phyloP scores from a whole-genome alignment of 768 basidiomycete genomes.

The Cystofilobasidium ferigula region DNA sequence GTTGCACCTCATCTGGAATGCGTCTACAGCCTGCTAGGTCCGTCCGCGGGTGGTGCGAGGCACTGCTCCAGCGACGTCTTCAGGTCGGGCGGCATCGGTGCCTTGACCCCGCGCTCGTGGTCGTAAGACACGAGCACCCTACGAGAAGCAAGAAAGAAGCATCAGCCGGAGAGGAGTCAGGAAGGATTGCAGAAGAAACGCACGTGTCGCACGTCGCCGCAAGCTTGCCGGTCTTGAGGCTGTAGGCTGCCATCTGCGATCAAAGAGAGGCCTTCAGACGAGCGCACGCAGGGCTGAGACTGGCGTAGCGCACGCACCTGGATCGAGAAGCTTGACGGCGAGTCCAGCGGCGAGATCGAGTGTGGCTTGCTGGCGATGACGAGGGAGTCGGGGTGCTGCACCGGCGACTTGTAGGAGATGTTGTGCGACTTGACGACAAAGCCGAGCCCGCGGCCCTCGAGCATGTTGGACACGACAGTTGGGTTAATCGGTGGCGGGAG shows the following conservation, averaged over 20 bases:
- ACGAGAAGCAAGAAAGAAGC: not conserved
- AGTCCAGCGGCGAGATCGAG: not conserved
- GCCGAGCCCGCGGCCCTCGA: conserved; percentile 11
- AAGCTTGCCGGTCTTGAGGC: conserved; percentile 16
- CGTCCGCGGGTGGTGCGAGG: not conserved
- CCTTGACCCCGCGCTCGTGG: conserved; percentile 8
- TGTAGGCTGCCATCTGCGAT: conserved; percentile 3
- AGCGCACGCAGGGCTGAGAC: too few species aligned
- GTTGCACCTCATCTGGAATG: not conserved
- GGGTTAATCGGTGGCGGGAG: conserved; percentile 14
- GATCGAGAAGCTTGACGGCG: conserved; percentile 19
- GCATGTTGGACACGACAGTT: not conserved
- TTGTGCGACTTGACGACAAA: conserved; percentile 21
- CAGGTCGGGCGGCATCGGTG: conserved; percentile 3
- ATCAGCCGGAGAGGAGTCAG: not conserved
- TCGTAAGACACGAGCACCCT: conserved; percentile 20
- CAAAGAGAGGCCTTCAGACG: too few species aligned
- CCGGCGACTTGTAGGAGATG: conserved; percentile 17
- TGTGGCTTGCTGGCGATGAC: not conserved
- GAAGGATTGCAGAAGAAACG: too few species aligned
- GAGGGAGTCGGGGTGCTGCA: conserved; percentile 20
- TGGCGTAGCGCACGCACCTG: not conserved
- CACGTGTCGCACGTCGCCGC: conserved; percentile 24
- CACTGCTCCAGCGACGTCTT: not conserved
- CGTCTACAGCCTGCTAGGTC: conserved; percentile 4